Conservation (phyloP, 2,329 filamentous ascomycete genomes). For the Lachnellula hyalina region DNA sequence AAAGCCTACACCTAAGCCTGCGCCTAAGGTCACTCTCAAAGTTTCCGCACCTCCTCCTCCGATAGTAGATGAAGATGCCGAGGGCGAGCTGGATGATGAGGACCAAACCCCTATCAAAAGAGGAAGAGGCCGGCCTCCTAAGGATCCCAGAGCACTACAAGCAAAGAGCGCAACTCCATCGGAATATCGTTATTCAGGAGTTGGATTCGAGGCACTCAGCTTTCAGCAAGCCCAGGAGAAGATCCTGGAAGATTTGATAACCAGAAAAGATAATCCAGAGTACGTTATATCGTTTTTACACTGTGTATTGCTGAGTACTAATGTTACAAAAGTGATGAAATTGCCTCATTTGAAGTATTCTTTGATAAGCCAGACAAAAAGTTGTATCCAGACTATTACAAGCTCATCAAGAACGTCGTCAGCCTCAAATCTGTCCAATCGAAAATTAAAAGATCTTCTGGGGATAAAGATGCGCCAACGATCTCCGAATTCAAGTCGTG, state of each 20-base stretch:
- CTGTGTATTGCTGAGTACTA: constrained; percentile 1
- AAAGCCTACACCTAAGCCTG: background rate
- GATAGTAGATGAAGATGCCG: constrained; percentile 30
- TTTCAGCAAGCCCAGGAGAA: constrained; percentile 87
- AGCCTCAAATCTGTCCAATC: constrained; percentile 76
- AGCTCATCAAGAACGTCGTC: constrained; percentile 73
- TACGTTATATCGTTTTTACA: constrained; percentile 35
- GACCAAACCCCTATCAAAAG: constrained; percentile 19
- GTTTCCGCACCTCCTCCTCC: background rate
- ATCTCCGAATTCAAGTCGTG: constrained; percentile 72
- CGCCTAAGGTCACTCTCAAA: background rate
- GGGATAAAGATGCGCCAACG: constrained; percentile 56
- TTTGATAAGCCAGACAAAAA: constrained; percentile 68
- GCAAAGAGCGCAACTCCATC: constrained; percentile 36
- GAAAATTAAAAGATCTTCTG: constrained; percentile 66
- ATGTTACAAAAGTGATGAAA: constrained; percentile 51
- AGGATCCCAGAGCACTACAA: constrained; percentile 25
- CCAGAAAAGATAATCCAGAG: constrained; percentile 60
- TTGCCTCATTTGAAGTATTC: constrained; percentile 68
- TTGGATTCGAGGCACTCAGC: constrained; percentile 63
- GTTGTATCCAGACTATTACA: constrained; percentile 76
- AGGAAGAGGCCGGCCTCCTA: constrained; percentile 22
- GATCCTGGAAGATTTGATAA: constrained; percentile 68
- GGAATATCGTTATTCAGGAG: constrained; percentile 49
- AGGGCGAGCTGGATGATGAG: constrained; percentile 30